Conservation (phyloP, 2,329 filamentous ascomycete species). For the Calonectria pseudoreteaudii region DNA sequence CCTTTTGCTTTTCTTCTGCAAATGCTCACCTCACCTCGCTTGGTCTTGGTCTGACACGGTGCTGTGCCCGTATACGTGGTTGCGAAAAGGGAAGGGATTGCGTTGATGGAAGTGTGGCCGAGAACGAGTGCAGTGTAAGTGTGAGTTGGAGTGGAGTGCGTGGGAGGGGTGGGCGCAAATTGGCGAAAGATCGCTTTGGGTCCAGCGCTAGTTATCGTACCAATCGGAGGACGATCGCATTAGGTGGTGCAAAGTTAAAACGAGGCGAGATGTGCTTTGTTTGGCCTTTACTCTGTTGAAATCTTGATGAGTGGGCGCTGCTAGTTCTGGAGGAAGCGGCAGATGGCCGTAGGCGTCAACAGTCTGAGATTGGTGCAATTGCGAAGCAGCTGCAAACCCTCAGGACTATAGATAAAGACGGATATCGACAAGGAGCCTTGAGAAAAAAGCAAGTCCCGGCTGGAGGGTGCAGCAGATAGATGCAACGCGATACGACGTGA, state of each 20-base stretch:
- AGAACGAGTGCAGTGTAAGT: conserved; percentile 15
- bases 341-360: conserved; percentile 32
- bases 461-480: not conserved
- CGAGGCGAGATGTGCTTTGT: conserved; percentile 29
- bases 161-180: conserved; percentile 35
- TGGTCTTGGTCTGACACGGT: not conserved
- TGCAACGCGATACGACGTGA: conserved; percentile 2
- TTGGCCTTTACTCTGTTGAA: conserved; percentile 18
- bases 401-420: not conserved
- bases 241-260: conserved; percentile 41
- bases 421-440: not conserved
- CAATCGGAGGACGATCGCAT: conserved; percentile 50
- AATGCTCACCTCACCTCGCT: not conserved
- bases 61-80: not conserved
- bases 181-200: conserved; percentile 35
- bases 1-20: not conserved
- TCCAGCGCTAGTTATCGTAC: conserved; percentile 43
- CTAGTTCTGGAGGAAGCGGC: conserved; percentile 23
- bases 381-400: not conserved
- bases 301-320: conserved; percentile 26
- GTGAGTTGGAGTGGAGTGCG: conserved; percentile 30
- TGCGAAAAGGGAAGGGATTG: not conserved
- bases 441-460: not conserved
- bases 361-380: not conserved
- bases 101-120: not conserved